Base-by-base conservation (phyloP, 1,284 basidiomycete species). In the Naganishia sp. region DNA sequence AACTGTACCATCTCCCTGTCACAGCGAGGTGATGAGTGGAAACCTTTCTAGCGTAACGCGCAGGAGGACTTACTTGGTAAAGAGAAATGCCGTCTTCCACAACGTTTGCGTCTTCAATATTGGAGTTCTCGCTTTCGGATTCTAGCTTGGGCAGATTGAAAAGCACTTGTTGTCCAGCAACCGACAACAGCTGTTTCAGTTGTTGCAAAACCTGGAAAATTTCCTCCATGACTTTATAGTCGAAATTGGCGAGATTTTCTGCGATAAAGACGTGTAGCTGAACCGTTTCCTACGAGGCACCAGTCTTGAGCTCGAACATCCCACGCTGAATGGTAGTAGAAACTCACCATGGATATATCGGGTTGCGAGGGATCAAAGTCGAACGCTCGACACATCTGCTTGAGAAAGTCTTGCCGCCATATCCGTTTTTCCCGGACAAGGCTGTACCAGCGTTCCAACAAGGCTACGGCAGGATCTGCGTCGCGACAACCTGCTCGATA, bases 181-280 rank as follows among this genome's bases (percentile, higher is more conserved):
- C 90, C 0, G 93, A 94, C 45, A 98, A 81, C 11, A 92, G 84
- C 13, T 84, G 83, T 4, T 90, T 94, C 55, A 97, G 84, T 63
- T 86, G 85, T 70, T 89, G 89, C 72, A 97, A 85, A 21, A 98
- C 87, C 0, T 88, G 86, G 66, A 98, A 82, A 3, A 90, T 87
- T 80, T 99, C 96, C 76, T 99, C 96, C 74, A 90, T 87, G 0
- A 90, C 90, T 81, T 94, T 96, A 82, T 94, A 98, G 55, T 97
- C 93, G 66, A 99, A 86, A 1, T 87, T 83, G 0, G 92, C 86
- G 66, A 99, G 88, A 74, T 96, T 97, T 77, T 99, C 96, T 0
- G 92, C 90, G 83, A 98, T 88, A 79, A 92, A 99, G 54, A 92
- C 87, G 0, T 85, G 85, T 72, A 98, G 91, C 36, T 88, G 85